Base-by-base conservation (phyloP, 441 rosid species). In the Croton setiger region DNA sequence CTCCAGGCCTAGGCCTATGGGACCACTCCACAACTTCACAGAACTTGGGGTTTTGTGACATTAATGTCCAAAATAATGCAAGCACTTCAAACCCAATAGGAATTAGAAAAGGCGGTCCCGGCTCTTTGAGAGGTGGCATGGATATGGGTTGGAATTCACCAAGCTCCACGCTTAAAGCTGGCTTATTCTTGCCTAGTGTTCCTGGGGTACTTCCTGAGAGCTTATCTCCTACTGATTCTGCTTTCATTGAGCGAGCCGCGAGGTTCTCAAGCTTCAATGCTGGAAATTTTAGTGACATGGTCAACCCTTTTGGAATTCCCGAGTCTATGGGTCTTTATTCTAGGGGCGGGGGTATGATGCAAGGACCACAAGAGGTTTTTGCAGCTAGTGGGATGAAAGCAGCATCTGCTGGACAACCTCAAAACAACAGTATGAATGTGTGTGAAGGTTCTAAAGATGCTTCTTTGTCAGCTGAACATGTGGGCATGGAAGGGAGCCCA, bases 211-310 rank as follows among this genome's bases (percentile, higher is more conserved):
- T 89, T 44, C 90, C 93, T 0, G 88, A 86, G 64, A 82, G 87
- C 66, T 84, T 88, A 78, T 84, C 94, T 72, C 97, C 96, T 23
- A 81, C 96, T 67, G 97, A 92, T 80, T 82, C 95, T 20, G 95
- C 87, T 0, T 92, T 95, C 74, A 90, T 90, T 66, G 98, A 95
- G 87, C 93, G 96, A 64, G 99, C 99, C 0, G 99, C 98, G 35
- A 81, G 92, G 84, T 88, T 89, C 79, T 95, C 98, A 0, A 84
- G 89, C 64, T 92, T 95, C 71, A 85, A 78, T 60, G 88, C 89
- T 66, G 96, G 96, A 44, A 89, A 82, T 78, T 86, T 88, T 71
- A 77, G 85, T 78, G 96, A 88, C 71, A 81, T 86, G 87, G 73
- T 84, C 78, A 88, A 79, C 66, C 84, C 93, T 77, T 86, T 86